Conservation (phyloP, 129 eudicot genomes). For the Artemisia annua region DNA sequence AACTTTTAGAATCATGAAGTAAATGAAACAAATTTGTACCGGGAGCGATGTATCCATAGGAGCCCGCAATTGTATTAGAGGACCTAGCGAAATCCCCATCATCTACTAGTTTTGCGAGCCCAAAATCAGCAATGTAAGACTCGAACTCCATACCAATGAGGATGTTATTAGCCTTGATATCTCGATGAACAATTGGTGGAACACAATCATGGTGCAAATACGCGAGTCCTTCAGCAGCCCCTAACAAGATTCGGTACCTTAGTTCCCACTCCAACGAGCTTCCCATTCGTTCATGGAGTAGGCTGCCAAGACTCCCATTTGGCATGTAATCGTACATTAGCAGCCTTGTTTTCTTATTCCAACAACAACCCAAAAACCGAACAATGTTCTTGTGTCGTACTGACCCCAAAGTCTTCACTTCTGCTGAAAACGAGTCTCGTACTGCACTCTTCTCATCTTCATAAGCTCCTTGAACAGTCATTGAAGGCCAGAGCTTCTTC, state of each 20-base stretch:
- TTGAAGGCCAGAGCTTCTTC: conserved; percentile 86
- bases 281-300: conserved; percentile 68
- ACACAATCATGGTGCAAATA: conserved; percentile 90
- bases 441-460: conserved; percentile 48
- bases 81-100: conserved; percentile 81
- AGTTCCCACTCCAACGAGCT: conserved; percentile 77
- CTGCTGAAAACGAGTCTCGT: conserved; percentile 82
- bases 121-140: conserved; percentile 95
- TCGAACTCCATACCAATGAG: conserved; percentile 83
- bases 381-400: conserved; percentile 91
- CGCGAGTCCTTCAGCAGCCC: conserved; percentile 81
- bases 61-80: conserved; percentile 84
- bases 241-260: conserved; percentile 68
- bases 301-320: conserved; percentile 85
- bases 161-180: conserved; percentile 89
- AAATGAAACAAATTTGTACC: conserved; percentile 39
- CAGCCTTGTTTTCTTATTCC: conserved; percentile 70
- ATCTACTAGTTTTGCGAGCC: conserved; percentile 88
- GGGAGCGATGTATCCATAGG: conserved; percentile 95
- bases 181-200: conserved; percentile 91
- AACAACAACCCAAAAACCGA: conserved; percentile 81
- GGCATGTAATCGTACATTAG: conserved; percentile 97
- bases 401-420: conserved; percentile 79
- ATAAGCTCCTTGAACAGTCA: conserved; percentile 30
- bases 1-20: neutral